These are phyloP conservation scores for Hygrophorus pudorinus DNA, from an alignment of 768 basidiomycete species.

Conservation along the genomic window DNA sequence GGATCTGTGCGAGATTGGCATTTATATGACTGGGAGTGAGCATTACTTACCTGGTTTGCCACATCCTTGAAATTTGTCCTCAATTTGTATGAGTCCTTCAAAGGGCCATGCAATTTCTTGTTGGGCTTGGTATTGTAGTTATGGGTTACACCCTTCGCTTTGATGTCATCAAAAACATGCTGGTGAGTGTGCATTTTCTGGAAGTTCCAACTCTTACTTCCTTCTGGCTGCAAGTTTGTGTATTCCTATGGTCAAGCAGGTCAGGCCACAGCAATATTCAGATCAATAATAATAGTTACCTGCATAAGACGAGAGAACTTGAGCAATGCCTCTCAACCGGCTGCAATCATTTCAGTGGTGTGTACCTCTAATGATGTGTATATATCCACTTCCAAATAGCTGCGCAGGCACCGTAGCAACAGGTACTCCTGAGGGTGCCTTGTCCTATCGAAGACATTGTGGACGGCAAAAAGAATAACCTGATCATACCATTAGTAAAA, in stretches of 20 bases:
- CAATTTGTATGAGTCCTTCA: slow-evolving; percentile 23
- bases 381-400: no score
- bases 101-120: no score
- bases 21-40: not conserved
- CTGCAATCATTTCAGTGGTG: no score
- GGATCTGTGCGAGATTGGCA: slow-evolving; percentile 10
- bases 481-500: no score
- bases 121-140: no score
- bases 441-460: slow-evolving; percentile 17
- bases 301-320: no score
- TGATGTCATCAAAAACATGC: no score
- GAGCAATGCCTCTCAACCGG: no score
- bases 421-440: slow-evolving; percentile 16
- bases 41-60: slow-evolving; percentile 18
- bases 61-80: slow-evolving; percentile 26
- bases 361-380: no score
- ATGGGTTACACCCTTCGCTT: no score
- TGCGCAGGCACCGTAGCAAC: slow-evolving; percentile 19
- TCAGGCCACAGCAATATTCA: no score
- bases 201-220: slow-evolving; percentile 23
- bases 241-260: slow-evolving; percentile 22
- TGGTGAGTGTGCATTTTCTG: slow-evolving; percentile 24
- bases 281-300: no score
- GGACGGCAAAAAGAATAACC: slow-evolving; percentile 20
- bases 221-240: slow-evolving; percentile 5